Evolutionary conservation across 2,329 filamentous ascomycete genomes (phyloP).

Genomic region (Myriangium duriaei): DNA sequence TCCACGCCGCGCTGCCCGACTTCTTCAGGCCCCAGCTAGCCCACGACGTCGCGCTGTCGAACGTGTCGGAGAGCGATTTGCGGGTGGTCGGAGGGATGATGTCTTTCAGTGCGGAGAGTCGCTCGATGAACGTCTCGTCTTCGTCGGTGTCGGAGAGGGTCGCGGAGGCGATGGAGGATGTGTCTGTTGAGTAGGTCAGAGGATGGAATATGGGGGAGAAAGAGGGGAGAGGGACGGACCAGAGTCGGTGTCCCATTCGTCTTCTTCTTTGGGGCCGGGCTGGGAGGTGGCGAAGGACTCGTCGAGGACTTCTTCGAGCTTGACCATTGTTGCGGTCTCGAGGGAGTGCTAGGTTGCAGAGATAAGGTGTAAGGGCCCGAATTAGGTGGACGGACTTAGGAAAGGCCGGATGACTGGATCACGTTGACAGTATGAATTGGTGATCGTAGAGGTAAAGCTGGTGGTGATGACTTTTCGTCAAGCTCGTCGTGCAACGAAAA

Average conservation of each 20-base stretch:
- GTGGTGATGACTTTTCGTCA: background rate
- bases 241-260: conserved; percentile 85
- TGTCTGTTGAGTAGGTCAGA: conserved; percentile 39
- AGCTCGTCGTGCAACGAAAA: background rate
- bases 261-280: conserved; percentile 51
- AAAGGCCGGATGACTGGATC: too few relatives aligned
- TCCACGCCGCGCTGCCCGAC: conserved; percentile 79
- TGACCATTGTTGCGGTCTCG: conserved; percentile 59
- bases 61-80: conserved; percentile 28
- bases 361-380: background rate
- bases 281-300: conserved; percentile 76
- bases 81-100: conserved; percentile 33
- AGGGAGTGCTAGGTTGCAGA: conserved; percentile 8
- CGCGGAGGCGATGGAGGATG: conserved; percentile 55
- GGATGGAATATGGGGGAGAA: conserved; percentile 8
- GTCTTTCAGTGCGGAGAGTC: conserved; percentile 32
- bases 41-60: conserved; percentile 42
- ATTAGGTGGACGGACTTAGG: too few relatives aligned
- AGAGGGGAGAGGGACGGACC: conserved; percentile 39
- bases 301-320: conserved; percentile 91
- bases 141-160: conserved; percentile 53
- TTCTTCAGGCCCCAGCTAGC: conserved; percentile 52
- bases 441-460: background rate
- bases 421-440: background rate
- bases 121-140: conserved; percentile 31